Evolutionary conservation across 768 basidiomycete genomes (phyloP), one percentile per base, ranked within the genome.

Genomic region (Phylloporus sp.): DNA sequence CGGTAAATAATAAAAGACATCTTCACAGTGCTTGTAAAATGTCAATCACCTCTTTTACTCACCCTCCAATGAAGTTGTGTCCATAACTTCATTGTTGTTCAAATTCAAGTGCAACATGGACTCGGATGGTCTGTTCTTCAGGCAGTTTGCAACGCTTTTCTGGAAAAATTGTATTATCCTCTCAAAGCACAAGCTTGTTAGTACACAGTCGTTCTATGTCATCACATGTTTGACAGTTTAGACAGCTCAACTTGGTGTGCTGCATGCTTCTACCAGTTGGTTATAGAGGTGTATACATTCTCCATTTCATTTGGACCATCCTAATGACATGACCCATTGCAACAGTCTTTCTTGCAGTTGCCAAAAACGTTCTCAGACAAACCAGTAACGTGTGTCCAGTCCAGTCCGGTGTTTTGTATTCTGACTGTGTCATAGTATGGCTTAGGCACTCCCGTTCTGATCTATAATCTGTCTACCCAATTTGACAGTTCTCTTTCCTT

Each of bases 151-250:
- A 4, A 80, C 79, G 2, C 67, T 88, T 20, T 76, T 80, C 49
- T 78, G 81, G 79, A 88, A 88, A 73, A 88, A 88, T 57, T 86
- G 82, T 82, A 86, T 88, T 38, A 74, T 86, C 0, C 72, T 87
- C 24, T 81, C 78, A 20, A 85, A 80, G 61, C 82, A 85, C 65
- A 76, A 81, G 45, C 66, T 84, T 61, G 85, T 86, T 59, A 62
- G 83, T 73, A 20, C 28, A 16, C 24, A 6, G n/a, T n/a, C 2
- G 7, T 22, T n/a, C 5, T 4, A 27, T 44, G 27, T 34, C n/a
- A 35, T 28, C 18, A 35, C 22, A 4, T 45, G 18, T 39, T 42
- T 53, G 43, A 62, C 31, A 20, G 6, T 16, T 12, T 8, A 15
- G 34, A 35, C 47, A 85, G 84, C 66, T 84, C 4, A 86, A 85